These are phyloP conservation scores for Anthracocystis panici-leucophaei DNA, from an alignment of 1,284 basidiomycete genomes.

Conservation along the genomic window DNA sequence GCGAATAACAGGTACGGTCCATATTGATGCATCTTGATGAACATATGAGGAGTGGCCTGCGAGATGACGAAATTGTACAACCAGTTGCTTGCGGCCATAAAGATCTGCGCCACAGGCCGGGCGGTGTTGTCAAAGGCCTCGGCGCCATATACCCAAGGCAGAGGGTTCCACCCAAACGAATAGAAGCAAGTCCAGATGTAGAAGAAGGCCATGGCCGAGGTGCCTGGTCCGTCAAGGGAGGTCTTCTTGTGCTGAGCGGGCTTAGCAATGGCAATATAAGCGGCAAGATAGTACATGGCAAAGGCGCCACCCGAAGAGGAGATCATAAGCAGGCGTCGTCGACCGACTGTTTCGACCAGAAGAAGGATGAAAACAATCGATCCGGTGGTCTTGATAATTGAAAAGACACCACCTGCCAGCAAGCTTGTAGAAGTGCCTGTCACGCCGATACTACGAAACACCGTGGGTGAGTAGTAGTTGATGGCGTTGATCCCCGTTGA, in stretches of 20 bases:
- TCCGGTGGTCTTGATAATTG: constrained; percentile 81
- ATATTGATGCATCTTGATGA: constrained; percentile 66
- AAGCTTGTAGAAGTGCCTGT: constrained; percentile 73
- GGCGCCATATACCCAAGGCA: constrained; percentile 64
- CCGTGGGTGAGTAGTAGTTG: constrained; percentile 71
- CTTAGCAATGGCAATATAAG: constrained; percentile 56
- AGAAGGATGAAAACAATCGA: constrained; percentile 76
- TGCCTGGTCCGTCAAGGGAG: constrained; percentile 24
- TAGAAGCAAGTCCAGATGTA: constrained; percentile 62
- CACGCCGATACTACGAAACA: constrained; percentile 73
- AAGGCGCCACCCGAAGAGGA: constrained; percentile 64
- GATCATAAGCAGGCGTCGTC: constrained; percentile 71
- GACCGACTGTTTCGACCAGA: constrained; percentile 77
- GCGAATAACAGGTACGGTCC: constrained; percentile 79
- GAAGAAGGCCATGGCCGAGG: constrained; percentile 51
- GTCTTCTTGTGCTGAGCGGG: constrained; percentile 16
- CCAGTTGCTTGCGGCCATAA: constrained; percentile 86
- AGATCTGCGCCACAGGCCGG: constrained; percentile 82
- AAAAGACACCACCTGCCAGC: constrained; percentile 81
- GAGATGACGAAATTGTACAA: constrained; percentile 78
- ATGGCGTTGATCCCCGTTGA: constrained; percentile 60
- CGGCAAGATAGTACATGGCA: constrained; percentile 54
- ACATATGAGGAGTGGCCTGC: constrained; percentile 57
- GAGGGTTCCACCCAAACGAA: constrained; percentile 59
- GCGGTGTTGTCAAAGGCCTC: constrained; percentile 87